Base-by-base conservation (phyloP, 108 stramenopile genomes). In the Pseudonitzschia delicatissima region DNA sequence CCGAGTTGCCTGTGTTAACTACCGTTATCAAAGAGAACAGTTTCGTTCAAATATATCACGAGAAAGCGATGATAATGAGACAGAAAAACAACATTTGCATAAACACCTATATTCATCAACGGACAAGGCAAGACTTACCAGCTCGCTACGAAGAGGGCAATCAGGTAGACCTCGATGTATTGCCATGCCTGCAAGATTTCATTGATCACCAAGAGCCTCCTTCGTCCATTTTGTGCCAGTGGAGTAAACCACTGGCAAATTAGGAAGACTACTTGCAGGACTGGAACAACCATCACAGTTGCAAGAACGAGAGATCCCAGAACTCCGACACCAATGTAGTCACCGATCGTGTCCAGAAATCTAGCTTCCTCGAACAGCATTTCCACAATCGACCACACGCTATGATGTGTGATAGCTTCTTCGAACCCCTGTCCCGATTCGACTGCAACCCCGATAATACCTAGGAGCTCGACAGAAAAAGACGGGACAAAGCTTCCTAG, bases 171-270 rank as follows among this genome's bases (percentile, higher is more conserved):
- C 72, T 93, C 91, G 53, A 80, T 81, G 55, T 93, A 93, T 55
- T 93, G 88, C 91, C 91, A 93, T 32, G 88, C 88, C 39, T 63
- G 66, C 9, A 93, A 51, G 49, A 75, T 70, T 39, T 93, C 88
- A 68, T 78, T 79, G 42, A 76, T 13, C 8, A 77, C 70, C 2
- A 37, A 12, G 52, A 81, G 68, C 25, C 78, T 27, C 8, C 8
- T 21, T 0, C 65, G 29, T 21, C 45, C 17, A 7, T 5, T 49
- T 26, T 29, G 7, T 2, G 73, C 74, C 62, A 84, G 67, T 45
- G 91, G 80, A 18, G 21, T 45, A 61, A 85, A 82, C 91, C 91
- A 93, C 49, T 84, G 74, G 4, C 47, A 33, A 3, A 86, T 32
- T 7, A 87, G 51, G 4, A 71, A 49, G 0, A 47, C 40, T 20